Evolutionary conservation across 148 eudicot species (phyloP).

Genomic region (Silene uniflora): DNA sequence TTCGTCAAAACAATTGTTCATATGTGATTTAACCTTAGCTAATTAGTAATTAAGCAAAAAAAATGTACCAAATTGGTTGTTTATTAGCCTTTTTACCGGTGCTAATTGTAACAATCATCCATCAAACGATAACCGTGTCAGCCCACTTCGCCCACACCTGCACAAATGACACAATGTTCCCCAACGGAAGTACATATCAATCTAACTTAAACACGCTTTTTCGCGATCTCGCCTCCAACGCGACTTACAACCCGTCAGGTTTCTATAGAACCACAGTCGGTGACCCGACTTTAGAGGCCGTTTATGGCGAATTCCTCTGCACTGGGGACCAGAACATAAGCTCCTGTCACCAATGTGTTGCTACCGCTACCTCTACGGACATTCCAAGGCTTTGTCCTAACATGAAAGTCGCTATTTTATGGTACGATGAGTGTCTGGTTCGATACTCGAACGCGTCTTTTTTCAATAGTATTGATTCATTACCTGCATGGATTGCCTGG

Average conservation of each 20-base stretch:
- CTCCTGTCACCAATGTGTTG: slow-evolving; percentile 18
- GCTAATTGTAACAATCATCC: not conserved
- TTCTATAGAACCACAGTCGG: slow-evolving; percentile 32
- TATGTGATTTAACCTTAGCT: too few relatives aligned
- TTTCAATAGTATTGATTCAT: too few relatives aligned
- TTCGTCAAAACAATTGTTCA: too few relatives aligned
- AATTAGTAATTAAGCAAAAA: not conserved
- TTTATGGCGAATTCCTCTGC: slow-evolving; percentile 25
- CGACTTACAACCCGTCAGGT: slow-evolving; percentile 25
- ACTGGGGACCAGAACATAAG: slow-evolving; percentile 16
- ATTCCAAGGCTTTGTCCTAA: not conserved
- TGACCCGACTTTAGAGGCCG: not conserved
- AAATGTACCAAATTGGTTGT: not conserved
- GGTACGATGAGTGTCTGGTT: too few relatives aligned
- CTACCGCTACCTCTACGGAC: slow-evolving; percentile 1
- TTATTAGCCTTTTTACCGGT: not conserved
- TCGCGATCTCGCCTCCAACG: too few relatives aligned
- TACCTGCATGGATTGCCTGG: too few relatives aligned
- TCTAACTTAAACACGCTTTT: slow-evolving; percentile 38
- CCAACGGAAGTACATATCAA: slow-evolving; percentile 23
- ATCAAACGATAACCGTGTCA: not conserved
- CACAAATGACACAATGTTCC: slow-evolving; percentile 23
- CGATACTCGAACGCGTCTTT: too few relatives aligned
- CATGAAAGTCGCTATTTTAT: too few relatives aligned
- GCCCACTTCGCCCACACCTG: too few relatives aligned